Percentiles rank a stretch among this genome's conserved stretches.
phyloP scores from a whole-genome alignment of 768 basidiomycete species.

The Lentinula raphanica region DNA sequence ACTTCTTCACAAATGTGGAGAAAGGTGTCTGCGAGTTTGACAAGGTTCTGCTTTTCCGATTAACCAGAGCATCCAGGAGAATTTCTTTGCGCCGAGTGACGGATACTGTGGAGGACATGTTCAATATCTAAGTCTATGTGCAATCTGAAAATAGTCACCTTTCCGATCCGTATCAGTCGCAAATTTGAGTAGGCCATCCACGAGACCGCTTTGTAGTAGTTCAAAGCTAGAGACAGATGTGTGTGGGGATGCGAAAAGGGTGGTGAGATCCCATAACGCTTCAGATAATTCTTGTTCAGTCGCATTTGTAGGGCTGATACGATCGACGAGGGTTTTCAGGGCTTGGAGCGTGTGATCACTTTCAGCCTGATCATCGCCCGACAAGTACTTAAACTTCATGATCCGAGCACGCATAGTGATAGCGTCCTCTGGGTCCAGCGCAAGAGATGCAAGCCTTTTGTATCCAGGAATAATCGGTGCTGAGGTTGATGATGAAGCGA shows the following conservation, averaged over 20 bases:
- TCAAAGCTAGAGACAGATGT: constrained; percentile 93
- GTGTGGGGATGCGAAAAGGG: constrained; percentile 69
- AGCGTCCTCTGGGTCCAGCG: constrained; percentile 82
- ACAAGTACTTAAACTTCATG: constrained; percentile 77
- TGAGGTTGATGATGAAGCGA: constrained; percentile 31
- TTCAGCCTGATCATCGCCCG: constrained; percentile 48
- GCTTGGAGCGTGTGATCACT: constrained; percentile 60
- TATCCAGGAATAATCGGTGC: constrained; percentile 52
- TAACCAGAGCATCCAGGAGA: constrained; percentile 72
- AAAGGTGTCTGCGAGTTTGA: constrained; percentile 53
- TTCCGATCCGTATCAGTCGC: constrained; percentile 62
- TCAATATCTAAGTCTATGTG: not conserved
- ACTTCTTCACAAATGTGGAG: constrained; percentile 81
- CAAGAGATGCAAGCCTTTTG: constrained; percentile 64
- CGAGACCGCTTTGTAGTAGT: constrained; percentile 86
- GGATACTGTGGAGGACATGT: constrained; percentile 42
- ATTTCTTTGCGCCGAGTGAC: constrained; percentile 67
- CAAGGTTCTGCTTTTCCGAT: constrained; percentile 41
- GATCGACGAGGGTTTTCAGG: constrained; percentile 60
- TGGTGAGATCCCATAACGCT: constrained; percentile 69
- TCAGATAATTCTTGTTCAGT: constrained; percentile 60
- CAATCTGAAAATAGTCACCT: constrained; percentile 35
- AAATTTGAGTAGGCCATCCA: constrained; percentile 81
- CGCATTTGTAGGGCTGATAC: constrained; percentile 48
- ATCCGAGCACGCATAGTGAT: constrained; percentile 90